These are phyloP conservation scores for Curvularia verruculosa DNA, from an alignment of 2,329 filamentous ascomycete species.

Conservation along the genomic window DNA sequence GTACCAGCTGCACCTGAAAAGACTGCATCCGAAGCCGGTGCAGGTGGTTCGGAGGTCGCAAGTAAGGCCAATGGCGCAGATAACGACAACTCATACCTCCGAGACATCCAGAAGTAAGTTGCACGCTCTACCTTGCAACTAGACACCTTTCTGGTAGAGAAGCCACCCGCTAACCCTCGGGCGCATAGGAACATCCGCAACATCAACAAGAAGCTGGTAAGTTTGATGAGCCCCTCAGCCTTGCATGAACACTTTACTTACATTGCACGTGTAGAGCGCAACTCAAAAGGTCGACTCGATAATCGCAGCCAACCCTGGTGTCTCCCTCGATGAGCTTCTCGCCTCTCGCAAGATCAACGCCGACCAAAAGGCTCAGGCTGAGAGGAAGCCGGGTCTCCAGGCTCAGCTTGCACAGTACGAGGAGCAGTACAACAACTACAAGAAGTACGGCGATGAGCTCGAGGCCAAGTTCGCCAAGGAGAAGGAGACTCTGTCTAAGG, in stretches of 20 bases:
- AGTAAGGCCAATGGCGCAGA: slow-evolving; percentile 62
- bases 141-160: background rate
- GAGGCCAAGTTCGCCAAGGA: slow-evolving; percentile 64
- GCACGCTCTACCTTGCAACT: slow-evolving; percentile 11
- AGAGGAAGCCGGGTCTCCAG: slow-evolving; percentile 77
- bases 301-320: slow-evolving; percentile 70
- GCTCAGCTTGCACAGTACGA: slow-evolving; percentile 72
- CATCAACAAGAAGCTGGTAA: slow-evolving; percentile 90
- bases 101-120: slow-evolving; percentile 88
- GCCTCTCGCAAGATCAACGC: slow-evolving; percentile 74
- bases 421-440: slow-evolving; percentile 75
- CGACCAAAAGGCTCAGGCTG: slow-evolving; percentile 77
- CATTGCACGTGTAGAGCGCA: slow-evolving; percentile 60
- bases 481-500: slow-evolving; percentile 61
- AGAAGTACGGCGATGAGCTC: slow-evolving; percentile 77
- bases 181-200: slow-evolving; percentile 80
- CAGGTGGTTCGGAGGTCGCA: slow-evolving; percentile 39
- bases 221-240: slow-evolving; percentile 44
- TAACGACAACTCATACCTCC: slow-evolving; percentile 80
- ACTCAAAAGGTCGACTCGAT: slow-evolving; percentile 74
- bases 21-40: slow-evolving; percentile 39
- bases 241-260: slow-evolving; percentile 25
- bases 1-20: slow-evolving; percentile 51
- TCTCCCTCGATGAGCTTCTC: slow-evolving; percentile 76
- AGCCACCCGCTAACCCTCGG: slow-evolving; percentile 23